These are phyloP conservation scores for Chaetothyriales sp. DNA, from an alignment of 2,329 filamentous ascomycete genomes.

Conservation along the genomic window DNA sequence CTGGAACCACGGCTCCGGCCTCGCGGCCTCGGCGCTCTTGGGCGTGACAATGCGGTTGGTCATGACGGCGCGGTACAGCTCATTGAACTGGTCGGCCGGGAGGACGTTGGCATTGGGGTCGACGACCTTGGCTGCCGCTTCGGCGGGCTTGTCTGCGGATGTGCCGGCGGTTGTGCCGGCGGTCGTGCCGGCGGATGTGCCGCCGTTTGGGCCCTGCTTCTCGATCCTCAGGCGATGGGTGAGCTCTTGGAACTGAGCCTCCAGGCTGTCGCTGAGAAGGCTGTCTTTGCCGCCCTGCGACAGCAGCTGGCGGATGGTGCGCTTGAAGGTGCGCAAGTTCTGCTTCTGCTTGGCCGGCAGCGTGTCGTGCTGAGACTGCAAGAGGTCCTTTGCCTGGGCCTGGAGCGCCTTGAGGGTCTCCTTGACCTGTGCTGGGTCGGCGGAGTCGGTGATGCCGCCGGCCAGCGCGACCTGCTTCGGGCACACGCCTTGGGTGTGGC, in stretches of 20 bases:
- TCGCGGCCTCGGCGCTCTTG: background rate
- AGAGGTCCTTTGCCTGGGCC: conserved; percentile 45
- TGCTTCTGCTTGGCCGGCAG: conserved; percentile 61
- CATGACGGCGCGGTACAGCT: conserved; percentile 47
- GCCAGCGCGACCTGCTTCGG: conserved; percentile 22
- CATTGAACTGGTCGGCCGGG: conserved; percentile 33
- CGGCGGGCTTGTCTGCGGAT: conserved; percentile 9
- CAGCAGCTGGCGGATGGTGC: conserved; percentile 50
- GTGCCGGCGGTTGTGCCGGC: conserved; percentile 16
- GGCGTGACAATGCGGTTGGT: background rate
- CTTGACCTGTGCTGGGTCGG: conserved; percentile 10
- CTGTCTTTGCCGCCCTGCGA: conserved; percentile 35
- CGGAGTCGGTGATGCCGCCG: conserved; percentile 29
- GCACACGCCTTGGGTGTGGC: conserved; percentile 13
- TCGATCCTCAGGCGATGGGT: background rate
- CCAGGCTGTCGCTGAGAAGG: conserved; percentile 34
- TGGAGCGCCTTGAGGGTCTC: conserved; percentile 42
- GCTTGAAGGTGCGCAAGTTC: conserved; percentile 58
- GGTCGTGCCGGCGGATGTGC: background rate
- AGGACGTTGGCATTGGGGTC: conserved; percentile 30
- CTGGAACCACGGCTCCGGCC: conserved; percentile 31
- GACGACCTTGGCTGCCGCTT: conserved; percentile 25
- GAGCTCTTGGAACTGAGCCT: conserved; percentile 36
- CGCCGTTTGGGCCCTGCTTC: background rate
- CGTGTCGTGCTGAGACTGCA: conserved; percentile 39